Evolutionary conservation across 2,329 filamentous ascomycete genomes (phyloP), one percentile per base, ranked within the genome.

Genomic region (Fusarium verrucosum): DNA sequence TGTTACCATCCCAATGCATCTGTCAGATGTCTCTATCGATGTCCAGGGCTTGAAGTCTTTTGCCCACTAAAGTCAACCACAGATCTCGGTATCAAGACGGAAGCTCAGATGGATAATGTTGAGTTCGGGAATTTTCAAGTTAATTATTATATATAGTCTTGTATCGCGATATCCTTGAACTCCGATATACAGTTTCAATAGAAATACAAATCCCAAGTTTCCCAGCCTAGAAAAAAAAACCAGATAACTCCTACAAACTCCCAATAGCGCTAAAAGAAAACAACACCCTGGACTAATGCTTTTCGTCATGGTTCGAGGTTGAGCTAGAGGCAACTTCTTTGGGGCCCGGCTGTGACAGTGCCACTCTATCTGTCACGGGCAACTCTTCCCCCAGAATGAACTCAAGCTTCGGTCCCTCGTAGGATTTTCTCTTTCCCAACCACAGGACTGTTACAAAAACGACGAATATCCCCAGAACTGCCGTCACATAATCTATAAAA

Each of bases 391-490:
- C 65, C 41, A 68, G 16, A 38, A 68, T 68, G 10, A 30, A 55
- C n/a, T 68, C 65, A 19, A 68, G 55, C 17, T 68, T 63, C 2
- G 65, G 65, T 10, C 65, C 65, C 13, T 68, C 50, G 3, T 68
- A 68, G 3, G 65, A 23, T 2, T 66, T 68, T 13, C 54, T 63
- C 50, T 68, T 68, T 7, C 51, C 35, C 4, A 68, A 4, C 65
- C 65, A 68, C 4, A 68, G 26, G n/a, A 2, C 58, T 11, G 22
- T 14, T 5, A 68, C 43, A 17, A 68, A 68, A 5, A 68, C 14
- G 1, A 67, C n/a, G 17, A 77, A 77, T 7, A 78, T 78, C 7
- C 58, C 58, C 73, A 75, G 30, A 4, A 78, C 76, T 4, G 73
- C 76, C 2, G 71, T 72, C 2, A 78, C 75, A 42, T 78, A 78